phyloP scores from a whole-genome alignment of 176 grass and related monocot species.

The Canna indica region DNA sequence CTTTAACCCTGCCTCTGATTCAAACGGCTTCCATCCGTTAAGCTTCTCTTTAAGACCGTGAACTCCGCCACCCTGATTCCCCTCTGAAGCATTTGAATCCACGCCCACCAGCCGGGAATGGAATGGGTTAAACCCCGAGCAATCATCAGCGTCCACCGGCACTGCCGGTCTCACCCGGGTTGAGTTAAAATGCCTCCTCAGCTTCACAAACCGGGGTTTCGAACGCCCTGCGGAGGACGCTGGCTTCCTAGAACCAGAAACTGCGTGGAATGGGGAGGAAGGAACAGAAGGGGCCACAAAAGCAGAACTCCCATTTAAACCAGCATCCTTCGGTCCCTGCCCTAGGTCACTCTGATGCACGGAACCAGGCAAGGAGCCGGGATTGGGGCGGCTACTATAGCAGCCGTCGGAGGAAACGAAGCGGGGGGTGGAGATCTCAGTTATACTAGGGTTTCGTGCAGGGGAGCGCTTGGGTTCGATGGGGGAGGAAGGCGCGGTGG shows the following conservation, averaged over 20 bases:
- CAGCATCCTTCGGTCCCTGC: not conserved
- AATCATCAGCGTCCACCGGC: not conserved
- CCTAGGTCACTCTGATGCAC: not conserved
- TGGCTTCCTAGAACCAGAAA: not conserved
- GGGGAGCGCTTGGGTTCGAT: not conserved
- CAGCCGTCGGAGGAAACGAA: not conserved
- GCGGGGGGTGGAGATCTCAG: not conserved
- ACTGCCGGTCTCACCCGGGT: not conserved
- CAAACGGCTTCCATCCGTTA: not conserved
- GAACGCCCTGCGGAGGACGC: not conserved
- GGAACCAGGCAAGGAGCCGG: not conserved
- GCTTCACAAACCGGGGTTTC: constrained; percentile 10
- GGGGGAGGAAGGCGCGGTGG: not conserved
- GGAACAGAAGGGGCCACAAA: not conserved
- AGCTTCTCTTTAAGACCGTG: constrained; percentile 9
- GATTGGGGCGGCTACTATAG: not conserved
- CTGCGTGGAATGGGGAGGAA: not conserved
- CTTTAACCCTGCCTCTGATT: not conserved
- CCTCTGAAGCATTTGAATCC: not conserved
- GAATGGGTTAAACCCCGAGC: constrained; percentile 12
- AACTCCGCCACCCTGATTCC: not conserved
- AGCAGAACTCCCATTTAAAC: not conserved
- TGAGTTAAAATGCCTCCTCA: constrained; percentile 7
- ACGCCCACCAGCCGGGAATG: not conserved
- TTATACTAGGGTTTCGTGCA: not conserved